phyloP scores from a whole-genome alignment of 169 alveolate genomes.

The Babesia ovata region DNA sequence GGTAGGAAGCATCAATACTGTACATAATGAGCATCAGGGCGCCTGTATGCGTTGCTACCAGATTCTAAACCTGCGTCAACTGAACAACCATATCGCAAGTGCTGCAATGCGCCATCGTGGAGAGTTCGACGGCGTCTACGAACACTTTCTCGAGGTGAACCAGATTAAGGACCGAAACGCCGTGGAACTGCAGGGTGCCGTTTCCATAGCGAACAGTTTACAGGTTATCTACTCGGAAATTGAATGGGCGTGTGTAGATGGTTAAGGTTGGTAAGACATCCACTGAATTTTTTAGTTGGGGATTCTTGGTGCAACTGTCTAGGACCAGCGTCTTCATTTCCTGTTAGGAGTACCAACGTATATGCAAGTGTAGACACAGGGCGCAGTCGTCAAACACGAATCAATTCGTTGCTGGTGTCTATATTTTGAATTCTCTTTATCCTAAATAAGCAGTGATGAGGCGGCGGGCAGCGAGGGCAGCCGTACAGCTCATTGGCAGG shows the following conservation, averaged over 20 bases:
- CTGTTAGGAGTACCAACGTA: too few relatives aligned
- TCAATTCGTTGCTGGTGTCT: neutral
- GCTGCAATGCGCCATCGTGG: constrained; percentile 10
- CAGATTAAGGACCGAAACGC: constrained; percentile 13
- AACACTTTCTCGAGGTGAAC: constrained; percentile 44
- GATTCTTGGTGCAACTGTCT: too few relatives aligned
- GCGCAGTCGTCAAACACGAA: too few relatives aligned
- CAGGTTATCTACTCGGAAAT: constrained; percentile 42
- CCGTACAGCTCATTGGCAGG: neutral
- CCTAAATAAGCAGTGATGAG: neutral
- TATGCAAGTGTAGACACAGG: too few relatives aligned
- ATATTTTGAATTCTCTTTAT: neutral
- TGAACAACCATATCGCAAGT: neutral
- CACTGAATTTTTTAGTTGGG: too few relatives aligned
- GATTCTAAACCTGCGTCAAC: constrained; percentile 7
- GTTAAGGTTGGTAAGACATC: neutral
- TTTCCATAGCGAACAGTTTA: constrained; percentile 44
- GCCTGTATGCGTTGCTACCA: constrained; percentile 38
- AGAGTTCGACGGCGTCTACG: constrained; percentile 5
- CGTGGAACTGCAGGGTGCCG: constrained; percentile 27
- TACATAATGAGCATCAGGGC: constrained; percentile 5
- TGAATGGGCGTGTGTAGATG: constrained; percentile 28
- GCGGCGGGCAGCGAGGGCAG: constrained; percentile 3
- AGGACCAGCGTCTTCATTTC: too few relatives aligned
- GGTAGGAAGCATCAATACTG: constrained; percentile 14